These are phyloP conservation scores for Dryas alaskensis DNA, from an alignment of 306 rosid species.

Conservation along the genomic window DNA sequence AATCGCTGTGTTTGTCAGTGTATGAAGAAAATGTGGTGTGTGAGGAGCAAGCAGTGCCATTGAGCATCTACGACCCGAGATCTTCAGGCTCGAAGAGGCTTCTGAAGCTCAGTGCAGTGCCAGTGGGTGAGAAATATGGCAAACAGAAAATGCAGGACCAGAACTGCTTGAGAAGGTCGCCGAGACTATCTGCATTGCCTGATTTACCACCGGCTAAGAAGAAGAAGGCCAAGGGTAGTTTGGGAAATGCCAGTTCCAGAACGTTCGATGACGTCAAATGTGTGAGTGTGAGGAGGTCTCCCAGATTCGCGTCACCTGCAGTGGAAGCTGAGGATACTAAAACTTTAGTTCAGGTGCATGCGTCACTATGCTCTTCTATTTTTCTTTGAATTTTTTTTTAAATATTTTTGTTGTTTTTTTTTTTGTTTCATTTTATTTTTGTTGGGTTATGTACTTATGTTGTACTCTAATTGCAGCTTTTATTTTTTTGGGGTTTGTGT, in stretches of 20 bases:
- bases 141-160: neutral
- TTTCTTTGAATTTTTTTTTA: neutral
- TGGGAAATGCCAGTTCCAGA: conserved; percentile 11
- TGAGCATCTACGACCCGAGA: neutral
- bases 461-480: neutral
- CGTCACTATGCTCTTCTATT: neutral
- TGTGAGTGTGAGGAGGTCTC: conserved; percentile 22
- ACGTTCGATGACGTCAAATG: neutral
- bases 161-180: conserved; percentile 34
- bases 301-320: conserved; percentile 19
- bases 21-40: neutral
- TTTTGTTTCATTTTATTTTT: neutral
- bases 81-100: neutral
- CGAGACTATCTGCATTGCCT: conserved; percentile 14
- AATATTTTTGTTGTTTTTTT: too few relatives aligned
- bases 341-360: conserved; percentile 34
- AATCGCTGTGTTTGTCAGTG: neutral
- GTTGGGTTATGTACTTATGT: neutral
- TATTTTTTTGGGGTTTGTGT: too few relatives aligned
- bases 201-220: neutral
- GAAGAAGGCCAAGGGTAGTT: conserved; percentile 12
- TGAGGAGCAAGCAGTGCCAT: conserved; percentile 6
- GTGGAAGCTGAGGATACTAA: conserved; percentile 8
- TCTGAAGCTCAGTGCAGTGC: neutral
- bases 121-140: neutral